Conservation (phyloP, 139 green algal species). For the Tetradesmus lagerheimii region DNA sequence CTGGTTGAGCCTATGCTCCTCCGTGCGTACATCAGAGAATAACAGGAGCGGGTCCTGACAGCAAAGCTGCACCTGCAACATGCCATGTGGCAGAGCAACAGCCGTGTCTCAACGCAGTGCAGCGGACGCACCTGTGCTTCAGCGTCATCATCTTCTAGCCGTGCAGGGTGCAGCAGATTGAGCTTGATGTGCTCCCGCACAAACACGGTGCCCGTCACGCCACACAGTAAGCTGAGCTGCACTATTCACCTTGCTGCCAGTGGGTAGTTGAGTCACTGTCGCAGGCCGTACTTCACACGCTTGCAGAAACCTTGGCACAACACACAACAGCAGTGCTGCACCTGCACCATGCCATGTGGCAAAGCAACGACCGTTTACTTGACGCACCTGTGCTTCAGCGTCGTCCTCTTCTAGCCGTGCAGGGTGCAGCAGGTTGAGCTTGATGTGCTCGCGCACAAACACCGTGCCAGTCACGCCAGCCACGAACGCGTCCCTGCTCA, state of each 20-base stretch:
- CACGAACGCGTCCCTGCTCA: conserved; percentile 26
- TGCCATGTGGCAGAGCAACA: too few species aligned
- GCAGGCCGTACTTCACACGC: too few species aligned
- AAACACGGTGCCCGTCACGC: neutral
- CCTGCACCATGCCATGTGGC: neutral
- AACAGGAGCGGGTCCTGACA: too few species aligned
- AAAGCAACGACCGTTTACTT: neutral
- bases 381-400: conserved; percentile 44
- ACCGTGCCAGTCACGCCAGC: conserved; percentile 28
- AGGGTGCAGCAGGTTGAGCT: conserved; percentile 51
- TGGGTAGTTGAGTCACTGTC: too few species aligned
- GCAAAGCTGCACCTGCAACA: neutral
- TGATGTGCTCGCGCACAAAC: conserved; percentile 57
- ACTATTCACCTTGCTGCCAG: too few species aligned
- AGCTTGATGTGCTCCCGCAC: conserved; percentile 58
- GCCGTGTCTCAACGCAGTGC: too few species aligned
- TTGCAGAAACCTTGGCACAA: too few species aligned
- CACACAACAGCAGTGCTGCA: neutral
- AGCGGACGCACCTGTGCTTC: conserved; percentile 48
- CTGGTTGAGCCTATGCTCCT: too few species aligned
- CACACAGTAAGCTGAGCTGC: conserved; percentile 12
- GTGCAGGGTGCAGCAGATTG: conserved; percentile 42
- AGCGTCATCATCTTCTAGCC: conserved; percentile 10
- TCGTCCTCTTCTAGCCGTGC: conserved; percentile 36
- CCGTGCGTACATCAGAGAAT: too few species aligned